These are phyloP conservation scores for Rubia yunnanensis DNA, from an alignment of 257 asterid species.

Conservation along the genomic window DNA sequence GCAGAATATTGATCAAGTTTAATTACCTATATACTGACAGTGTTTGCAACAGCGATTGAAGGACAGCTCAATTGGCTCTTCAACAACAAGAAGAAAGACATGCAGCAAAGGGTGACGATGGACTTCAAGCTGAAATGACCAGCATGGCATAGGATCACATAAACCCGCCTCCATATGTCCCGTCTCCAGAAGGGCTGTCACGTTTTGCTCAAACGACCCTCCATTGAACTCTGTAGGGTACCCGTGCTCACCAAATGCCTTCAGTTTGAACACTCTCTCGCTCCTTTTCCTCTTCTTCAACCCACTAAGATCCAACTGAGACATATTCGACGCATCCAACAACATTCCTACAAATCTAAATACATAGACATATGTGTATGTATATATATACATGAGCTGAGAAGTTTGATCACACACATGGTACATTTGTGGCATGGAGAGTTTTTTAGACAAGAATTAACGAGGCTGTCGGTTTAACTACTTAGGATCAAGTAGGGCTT, in stretches of 20 bases:
- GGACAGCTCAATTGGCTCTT: slow-evolving; percentile 70
- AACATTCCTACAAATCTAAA: background rate
- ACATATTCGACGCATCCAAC: slow-evolving; percentile 23
- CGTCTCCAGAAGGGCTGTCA: slow-evolving; percentile 55
- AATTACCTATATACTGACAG: slow-evolving; percentile 75
- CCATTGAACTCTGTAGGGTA: slow-evolving; percentile 61
- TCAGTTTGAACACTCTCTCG: slow-evolving; percentile 72
- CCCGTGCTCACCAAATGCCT: slow-evolving; percentile 70
- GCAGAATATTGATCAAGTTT: background rate
- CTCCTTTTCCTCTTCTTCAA: slow-evolving; percentile 69
- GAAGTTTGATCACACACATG: slow-evolving; percentile 49
- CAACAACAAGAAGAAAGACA: slow-evolving; percentile 56
- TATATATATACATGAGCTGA: background rate
- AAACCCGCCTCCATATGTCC: slow-evolving; percentile 52
- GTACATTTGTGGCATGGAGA: slow-evolving; percentile 34
- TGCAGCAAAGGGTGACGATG: slow-evolving; percentile 62
- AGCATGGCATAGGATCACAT: slow-evolving; percentile 41
- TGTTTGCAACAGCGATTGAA: slow-evolving; percentile 59
- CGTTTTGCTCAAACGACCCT: slow-evolving; percentile 60
- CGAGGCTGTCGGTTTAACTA: slow-evolving; percentile 26
- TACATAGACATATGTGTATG: background rate
- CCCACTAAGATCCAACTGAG: slow-evolving; percentile 53
- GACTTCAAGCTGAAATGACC: slow-evolving; percentile 90
- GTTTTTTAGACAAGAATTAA: slow-evolving; percentile 13
- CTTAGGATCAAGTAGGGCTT: slow-evolving; percentile 17